Percentiles rank a stretch among this genome's conserved stretches.
These are phyloP conservation scores for Taphrina communis DNA, from an alignment of 1,139 yeast species.

Conservation along the genomic window DNA sequence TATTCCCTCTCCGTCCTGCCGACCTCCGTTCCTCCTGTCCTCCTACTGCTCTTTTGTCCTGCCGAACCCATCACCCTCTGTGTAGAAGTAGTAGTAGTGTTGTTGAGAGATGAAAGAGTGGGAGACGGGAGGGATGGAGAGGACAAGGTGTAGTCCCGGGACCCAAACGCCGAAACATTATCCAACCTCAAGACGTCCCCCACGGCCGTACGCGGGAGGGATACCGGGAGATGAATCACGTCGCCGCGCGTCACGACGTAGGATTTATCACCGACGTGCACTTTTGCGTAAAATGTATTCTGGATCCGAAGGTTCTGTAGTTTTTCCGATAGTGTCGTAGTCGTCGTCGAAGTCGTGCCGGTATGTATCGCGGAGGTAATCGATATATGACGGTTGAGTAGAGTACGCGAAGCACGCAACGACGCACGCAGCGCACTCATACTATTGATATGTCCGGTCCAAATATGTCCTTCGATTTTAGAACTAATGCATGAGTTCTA, in stretches of 20 bases:
- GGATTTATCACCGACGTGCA: constrained; percentile 81
- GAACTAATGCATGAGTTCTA: too few relatives aligned
- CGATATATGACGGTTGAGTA: background rate
- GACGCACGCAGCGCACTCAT: constrained; percentile 3
- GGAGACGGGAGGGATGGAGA: constrained; percentile 2
- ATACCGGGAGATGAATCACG: constrained; percentile 60
- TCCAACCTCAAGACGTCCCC: constrained; percentile 78
- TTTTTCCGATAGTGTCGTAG: constrained; percentile 3
- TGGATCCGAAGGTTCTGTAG: constrained; percentile 48
- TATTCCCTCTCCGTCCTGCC: background rate
- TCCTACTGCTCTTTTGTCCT: background rate
- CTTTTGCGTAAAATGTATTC: constrained; percentile 65
- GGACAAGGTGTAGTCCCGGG: constrained; percentile 75
- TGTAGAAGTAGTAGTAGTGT: too few relatives aligned
- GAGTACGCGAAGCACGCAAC: background rate
- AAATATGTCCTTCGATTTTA: too few relatives aligned
- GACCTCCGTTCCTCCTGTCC: background rate
- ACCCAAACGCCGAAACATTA: constrained; percentile 81
- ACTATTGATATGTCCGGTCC: too few relatives aligned
- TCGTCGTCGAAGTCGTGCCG: constrained; percentile 6
- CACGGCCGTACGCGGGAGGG: constrained; percentile 72
- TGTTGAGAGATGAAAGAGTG: too few relatives aligned
- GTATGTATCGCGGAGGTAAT: too few relatives aligned
- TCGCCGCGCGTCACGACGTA: constrained; percentile 93
- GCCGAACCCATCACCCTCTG: too few relatives aligned